phyloP scores from a whole-genome alignment of 2,329 filamentous ascomycete species.

The Fusarium piperis region DNA sequence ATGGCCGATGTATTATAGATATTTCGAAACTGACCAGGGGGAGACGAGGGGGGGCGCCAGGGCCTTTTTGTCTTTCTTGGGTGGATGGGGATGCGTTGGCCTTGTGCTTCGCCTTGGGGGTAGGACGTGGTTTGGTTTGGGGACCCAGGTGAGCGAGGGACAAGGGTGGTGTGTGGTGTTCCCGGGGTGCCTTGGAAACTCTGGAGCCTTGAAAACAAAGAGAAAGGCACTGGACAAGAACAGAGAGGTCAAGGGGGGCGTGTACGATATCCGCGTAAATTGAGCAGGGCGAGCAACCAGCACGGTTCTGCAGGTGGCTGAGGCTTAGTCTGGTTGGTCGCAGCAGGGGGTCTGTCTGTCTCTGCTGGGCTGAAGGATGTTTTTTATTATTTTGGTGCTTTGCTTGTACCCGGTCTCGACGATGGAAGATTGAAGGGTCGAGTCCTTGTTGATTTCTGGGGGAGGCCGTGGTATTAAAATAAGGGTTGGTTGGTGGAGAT shows the following conservation, averaged over 20 bases:
- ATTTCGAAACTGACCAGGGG: conserved; percentile 9
- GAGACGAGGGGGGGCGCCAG: conserved; percentile 1
- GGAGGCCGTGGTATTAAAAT: background rate
- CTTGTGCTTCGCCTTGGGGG: conserved; percentile 26
- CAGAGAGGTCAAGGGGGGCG: conserved; percentile 17
- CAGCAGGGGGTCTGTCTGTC: conserved; percentile 2
- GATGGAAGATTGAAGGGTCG: conserved; percentile 29
- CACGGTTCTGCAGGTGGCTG: conserved; percentile 40
- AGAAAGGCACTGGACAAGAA: background rate
- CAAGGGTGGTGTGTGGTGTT: conserved; percentile 11
- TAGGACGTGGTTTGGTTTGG: conserved; percentile 22
- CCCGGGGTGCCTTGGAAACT: conserved; percentile 17
- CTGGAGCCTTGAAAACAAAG: conserved; percentile 32
- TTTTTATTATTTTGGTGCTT: background rate
- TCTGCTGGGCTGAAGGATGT: conserved; percentile 20
- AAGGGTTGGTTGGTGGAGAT: background rate
- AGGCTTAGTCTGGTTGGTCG: conserved; percentile 40
- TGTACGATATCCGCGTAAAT: conserved; percentile 13
- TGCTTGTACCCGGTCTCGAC: background rate
- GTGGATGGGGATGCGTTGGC: conserved; percentile 34
- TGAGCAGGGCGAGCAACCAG: conserved; percentile 32
- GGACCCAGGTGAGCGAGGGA: conserved; percentile 25
- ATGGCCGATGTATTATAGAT: conserved; percentile 35
- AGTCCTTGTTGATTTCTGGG: background rate
- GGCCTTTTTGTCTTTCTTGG: conserved; percentile 22